Base-by-base conservation (phyloP, 257 asterid genomes). In the Misopates orontium region DNA sequence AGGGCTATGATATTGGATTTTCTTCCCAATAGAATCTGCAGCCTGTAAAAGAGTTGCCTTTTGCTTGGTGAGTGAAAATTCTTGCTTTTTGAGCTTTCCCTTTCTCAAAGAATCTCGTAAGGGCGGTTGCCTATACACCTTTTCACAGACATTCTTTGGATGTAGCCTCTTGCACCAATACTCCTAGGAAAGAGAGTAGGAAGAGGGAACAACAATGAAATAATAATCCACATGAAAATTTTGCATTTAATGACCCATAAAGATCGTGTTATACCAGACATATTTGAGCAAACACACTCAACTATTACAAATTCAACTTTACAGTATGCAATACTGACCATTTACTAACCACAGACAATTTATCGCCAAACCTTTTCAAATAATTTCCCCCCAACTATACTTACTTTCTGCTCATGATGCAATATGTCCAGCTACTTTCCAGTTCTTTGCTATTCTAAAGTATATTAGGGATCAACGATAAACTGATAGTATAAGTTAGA, bases 51-150 rank as follows among this genome's bases (percentile, higher is more conserved):
- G 95, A 48, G 81, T 61, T 55, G 82, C 68, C 80, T 85, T 90
- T 75, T 82, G 96, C 79, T 88, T 90, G 45, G 95, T 90, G 67
- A 84, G 76, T 59, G 85, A 56, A 79, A 90, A 83, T 19, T 90
- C 96, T 73, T 79, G 96, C 82, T 83, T 94, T 88, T 82, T 94
- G 69, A 82, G 83, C 88, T 86, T 94, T 73, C 96, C 97, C 85
- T 90, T 94, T 54, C 92, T 94, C 76, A 83, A 67, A 68, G 97
- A 94, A 80, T 94, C 97, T 66, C 95, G 84, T 68, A 94, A 73
- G 71, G 99, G 94, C 56, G 99, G 97, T 75, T 94, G 99, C 80
- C 97, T 82, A 74, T 94, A 94, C 20, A 94, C 99, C 75, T 94
- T 90, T 82, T 94, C 99, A 21, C 97, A 94, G 44, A 94, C 99